phyloP scores from a whole-genome alignment of 2,329 filamentous ascomycete genomes.

The Trichoderma sp. region DNA sequence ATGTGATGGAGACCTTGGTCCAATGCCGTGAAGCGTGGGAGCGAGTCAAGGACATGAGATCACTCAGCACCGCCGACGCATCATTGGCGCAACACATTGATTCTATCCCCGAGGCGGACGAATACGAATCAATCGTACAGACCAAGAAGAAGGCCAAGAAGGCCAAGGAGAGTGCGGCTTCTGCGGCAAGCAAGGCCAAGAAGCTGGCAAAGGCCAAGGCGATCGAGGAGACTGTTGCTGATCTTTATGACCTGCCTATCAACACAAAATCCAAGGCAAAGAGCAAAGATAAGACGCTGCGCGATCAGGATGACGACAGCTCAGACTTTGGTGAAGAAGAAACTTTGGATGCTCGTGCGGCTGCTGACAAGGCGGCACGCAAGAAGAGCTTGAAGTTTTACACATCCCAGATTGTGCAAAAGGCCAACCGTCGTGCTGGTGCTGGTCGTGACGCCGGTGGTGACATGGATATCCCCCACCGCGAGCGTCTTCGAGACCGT shows the following conservation, averaged over 20 bases:
- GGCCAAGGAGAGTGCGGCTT: slow-evolving; percentile 21
- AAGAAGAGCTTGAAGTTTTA: slow-evolving; percentile 97
- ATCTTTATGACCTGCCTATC: slow-evolving; percentile 64
- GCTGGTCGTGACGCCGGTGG: slow-evolving; percentile 75
- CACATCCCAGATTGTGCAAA: slow-evolving; percentile 95
- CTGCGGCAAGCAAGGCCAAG: slow-evolving; percentile 41
- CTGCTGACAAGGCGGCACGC: slow-evolving; percentile 82
- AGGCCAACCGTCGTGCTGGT: slow-evolving; percentile 79
- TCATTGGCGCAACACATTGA: slow-evolving; percentile 32
- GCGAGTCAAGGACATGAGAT: slow-evolving; percentile 66
- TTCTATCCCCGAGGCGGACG: slow-evolving; percentile 23
- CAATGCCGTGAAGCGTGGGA: slow-evolving; percentile 81
- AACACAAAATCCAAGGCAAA: slow-evolving; percentile 50
- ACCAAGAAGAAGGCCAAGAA: slow-evolving; percentile 34
- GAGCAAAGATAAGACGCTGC: slow-evolving; percentile 33
- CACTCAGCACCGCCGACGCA: slow-evolving; percentile 44
- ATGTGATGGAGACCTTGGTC: slow-evolving; percentile 83
- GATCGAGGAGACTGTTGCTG: slow-evolving; percentile 69
- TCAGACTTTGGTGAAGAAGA: slow-evolving; percentile 96
- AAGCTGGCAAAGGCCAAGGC: slow-evolving; percentile 55
- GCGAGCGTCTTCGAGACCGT: slow-evolving; percentile 83
- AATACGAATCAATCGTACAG: slow-evolving; percentile 31
- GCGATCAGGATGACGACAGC: slow-evolving; percentile 58
- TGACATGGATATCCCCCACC: slow-evolving; percentile 81
- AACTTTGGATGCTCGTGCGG: slow-evolving; percentile 71